phyloP scores from a whole-genome alignment of 495 filamentous ascomycete genomes.

The Hypoxylon perforatum region DNA sequence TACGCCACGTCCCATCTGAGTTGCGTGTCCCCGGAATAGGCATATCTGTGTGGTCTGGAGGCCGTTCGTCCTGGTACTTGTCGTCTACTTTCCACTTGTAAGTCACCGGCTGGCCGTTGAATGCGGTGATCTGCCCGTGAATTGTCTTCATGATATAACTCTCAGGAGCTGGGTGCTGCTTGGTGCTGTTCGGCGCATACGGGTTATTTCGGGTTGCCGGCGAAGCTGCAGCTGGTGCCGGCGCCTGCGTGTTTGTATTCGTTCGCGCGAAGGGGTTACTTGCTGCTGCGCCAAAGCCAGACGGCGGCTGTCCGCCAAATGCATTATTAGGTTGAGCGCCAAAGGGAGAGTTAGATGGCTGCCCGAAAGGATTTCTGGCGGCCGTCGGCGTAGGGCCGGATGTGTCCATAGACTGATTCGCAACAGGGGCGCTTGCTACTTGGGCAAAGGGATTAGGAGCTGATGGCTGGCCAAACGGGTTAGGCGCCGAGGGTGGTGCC shows the following conservation, averaged over 20 bases:
- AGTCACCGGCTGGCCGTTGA: constrained; percentile 55
- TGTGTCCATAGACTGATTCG: constrained; percentile 44
- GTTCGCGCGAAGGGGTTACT: constrained; percentile 41
- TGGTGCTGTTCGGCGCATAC: constrained; percentile 53
- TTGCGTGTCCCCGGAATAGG: constrained; percentile 49
- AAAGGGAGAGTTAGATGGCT: constrained; percentile 19
- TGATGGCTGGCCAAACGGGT: constrained; percentile 51
- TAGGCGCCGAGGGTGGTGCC: constrained; percentile 41
- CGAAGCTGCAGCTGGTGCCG: constrained; percentile 11
- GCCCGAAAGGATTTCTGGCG: constrained; percentile 31
- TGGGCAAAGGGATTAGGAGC: constrained; percentile 44
- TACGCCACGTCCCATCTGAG: constrained; percentile 58
- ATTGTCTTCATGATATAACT: constrained; percentile 48
- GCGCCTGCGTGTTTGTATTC: constrained; percentile 6
- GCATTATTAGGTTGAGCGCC: constrained; percentile 16
- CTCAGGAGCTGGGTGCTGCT: constrained; percentile 55
- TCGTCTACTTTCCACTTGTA: constrained; percentile 50
- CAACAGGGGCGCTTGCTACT: constrained; percentile 1
- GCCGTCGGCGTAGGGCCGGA: constrained; percentile 29
- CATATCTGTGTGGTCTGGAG: constrained; percentile 33
- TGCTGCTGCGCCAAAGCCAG: constrained; percentile 11
- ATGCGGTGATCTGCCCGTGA: constrained; percentile 49
- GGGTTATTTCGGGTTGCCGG: constrained; percentile 39
- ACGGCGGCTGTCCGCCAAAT: constrained; percentile 21
- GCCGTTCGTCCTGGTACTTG: constrained; percentile 35